Conservation (phyloP, 2,329 filamentous ascomycete species). For the Cyphellophora europaea region DNA sequence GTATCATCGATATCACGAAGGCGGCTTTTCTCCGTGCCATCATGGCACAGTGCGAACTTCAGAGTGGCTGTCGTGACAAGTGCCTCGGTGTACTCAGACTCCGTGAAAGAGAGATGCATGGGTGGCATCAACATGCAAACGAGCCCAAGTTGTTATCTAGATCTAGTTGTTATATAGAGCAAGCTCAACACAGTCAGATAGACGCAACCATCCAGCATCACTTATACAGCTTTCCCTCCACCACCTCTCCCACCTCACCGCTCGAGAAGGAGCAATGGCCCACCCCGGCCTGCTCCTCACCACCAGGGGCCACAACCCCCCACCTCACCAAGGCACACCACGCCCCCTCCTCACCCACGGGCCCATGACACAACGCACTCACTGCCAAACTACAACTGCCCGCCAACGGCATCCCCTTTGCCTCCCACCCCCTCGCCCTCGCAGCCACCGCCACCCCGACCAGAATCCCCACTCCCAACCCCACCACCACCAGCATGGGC, state of each 20-base stretch:
- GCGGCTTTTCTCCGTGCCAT: too few relatives aligned
- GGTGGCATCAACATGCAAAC: too few relatives aligned
- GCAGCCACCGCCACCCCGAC: conserved; percentile 10
- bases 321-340: conserved; percentile 17
- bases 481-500: conserved; percentile 14
- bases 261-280: conserved; percentile 21
- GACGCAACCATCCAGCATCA: too few relatives aligned
- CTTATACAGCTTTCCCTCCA: conserved; percentile 13
- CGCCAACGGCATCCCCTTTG: conserved; percentile 20
- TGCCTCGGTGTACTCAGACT: too few relatives aligned
- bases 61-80: too few relatives aligned
- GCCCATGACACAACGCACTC: conserved; percentile 24
- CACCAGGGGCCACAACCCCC: conserved; percentile 16
- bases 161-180: too few relatives aligned
- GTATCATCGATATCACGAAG: too few relatives aligned
- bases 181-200: too few relatives aligned
- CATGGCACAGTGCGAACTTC: too few relatives aligned
- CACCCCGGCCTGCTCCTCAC: conserved; percentile 2
- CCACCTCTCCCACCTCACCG: conserved; percentile 8
- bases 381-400: conserved; percentile 26
- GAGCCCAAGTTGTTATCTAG: too few relatives aligned
- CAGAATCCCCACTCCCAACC: conserved; percentile 8
- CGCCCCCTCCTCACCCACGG: conserved; percentile 15
- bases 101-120: too few relatives aligned
- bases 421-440: not conserved